phyloP scores from a whole-genome alignment of 1,139 yeast species.

The Kurtzmaniella quercitrusa region DNA sequence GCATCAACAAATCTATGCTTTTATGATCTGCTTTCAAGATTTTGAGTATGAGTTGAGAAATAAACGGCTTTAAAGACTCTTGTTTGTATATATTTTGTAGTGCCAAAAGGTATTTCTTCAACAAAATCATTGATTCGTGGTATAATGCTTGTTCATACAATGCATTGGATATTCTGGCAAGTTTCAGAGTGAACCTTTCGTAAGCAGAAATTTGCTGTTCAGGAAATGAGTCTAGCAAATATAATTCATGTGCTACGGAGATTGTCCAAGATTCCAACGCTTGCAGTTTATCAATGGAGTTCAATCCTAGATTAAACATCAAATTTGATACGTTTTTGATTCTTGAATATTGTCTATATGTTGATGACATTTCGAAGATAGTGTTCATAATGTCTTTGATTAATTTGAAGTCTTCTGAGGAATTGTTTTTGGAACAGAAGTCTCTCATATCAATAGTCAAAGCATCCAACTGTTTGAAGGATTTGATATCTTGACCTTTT shows the following conservation, averaged over 20 bases:
- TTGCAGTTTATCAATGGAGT: conserved; percentile 2
- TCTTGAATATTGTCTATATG: conserved; percentile 23
- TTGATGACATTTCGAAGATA: conserved; percentile 11
- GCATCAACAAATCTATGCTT: conserved; percentile 2
- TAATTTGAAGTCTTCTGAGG: conserved; percentile 5
- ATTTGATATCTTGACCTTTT: neutral
- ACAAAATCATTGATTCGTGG: conserved; percentile 5
- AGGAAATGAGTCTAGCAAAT: conserved; percentile 9
- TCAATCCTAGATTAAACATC: conserved; percentile 16
- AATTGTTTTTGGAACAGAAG: conserved; percentile 7
- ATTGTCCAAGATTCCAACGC: conserved; percentile 11
- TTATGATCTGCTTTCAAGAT: conserved; percentile 6
- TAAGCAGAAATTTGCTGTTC: conserved; percentile 2
- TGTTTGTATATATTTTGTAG: neutral
- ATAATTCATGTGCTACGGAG: conserved; percentile 20
- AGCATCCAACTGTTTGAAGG: conserved; percentile 6
- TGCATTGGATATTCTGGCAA: conserved; percentile 15
- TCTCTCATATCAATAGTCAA: conserved; percentile 4
- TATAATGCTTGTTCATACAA: conserved; percentile 7
- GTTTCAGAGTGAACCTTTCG: conserved; percentile 11
- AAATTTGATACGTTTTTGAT: conserved; percentile 27
- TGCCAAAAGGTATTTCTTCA: conserved; percentile 4
- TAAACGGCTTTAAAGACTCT: conserved; percentile 6
- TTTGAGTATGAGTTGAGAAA: conserved; percentile 12
- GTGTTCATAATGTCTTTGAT: conserved; percentile 5